Base-by-base conservation (phyloP, 331 rosid genomes). In the Spiraea crenata region DNA sequence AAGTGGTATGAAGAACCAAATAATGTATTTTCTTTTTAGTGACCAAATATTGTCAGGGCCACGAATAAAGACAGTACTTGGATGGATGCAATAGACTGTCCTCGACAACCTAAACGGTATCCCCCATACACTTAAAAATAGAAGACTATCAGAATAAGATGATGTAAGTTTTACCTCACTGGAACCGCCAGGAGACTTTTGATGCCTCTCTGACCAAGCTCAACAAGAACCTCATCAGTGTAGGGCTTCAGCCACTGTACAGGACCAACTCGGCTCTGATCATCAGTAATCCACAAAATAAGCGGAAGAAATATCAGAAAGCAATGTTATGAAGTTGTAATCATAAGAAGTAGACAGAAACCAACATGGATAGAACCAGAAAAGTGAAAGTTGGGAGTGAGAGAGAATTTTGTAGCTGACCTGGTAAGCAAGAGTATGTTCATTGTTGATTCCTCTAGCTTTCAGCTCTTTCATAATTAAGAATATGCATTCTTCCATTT, bases 221-320 rank as follows among this genome's bases (percentile, higher is more conserved):
- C 96, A 67, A 95, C 96, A 9, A 95, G 90, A 81, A 87, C 96
- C 84, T 95, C 86, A 77, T 95, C 99, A 11, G 99, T 91, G 77
- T 95, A 95, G 1, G 98, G 99, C 77, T 95, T 92, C 83, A 91
- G 81, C 99, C 98, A 95, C 81, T 95, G 90, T 68, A 95, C 96
- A 57, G 99, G 99, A 76, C 99, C 99, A 81, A 95, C 99, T 46
- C 99, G 96, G 81, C 99, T 95, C 99, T 95, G 84, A 72, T 67
- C 38, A 49, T 67, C 74, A 75, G 75, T 66, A 73, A 60, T 67
- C 75, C 61, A 72, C 40, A 57, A 60, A 68, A 40, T 3, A 63
- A 67, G 50, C 15, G 19, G 16, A 66, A 56, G 65, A 39, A 19
- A 75, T 34, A 46, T 38, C 11, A 59, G 19, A 38, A 69, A 51